Conservation (phyloP, 768 basidiomycete genomes). For the Suillus luteus region DNA sequence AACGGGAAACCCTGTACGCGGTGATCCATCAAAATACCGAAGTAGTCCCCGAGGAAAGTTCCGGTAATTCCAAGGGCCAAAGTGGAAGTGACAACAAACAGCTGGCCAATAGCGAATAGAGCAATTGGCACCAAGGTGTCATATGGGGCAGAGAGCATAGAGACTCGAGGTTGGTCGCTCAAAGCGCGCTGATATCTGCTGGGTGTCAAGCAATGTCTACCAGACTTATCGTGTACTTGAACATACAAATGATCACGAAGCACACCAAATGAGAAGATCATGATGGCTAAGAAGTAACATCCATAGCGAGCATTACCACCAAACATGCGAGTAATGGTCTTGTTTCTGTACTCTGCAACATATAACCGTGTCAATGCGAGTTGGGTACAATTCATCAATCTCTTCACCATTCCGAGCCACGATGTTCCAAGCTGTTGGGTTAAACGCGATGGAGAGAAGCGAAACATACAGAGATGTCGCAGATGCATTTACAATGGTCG, state of each 20-base stretch:
- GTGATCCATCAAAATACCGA: slow-evolving; percentile 84
- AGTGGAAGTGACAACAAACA: slow-evolving; percentile 86
- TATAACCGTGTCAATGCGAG: background rate
- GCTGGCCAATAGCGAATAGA: slow-evolving; percentile 73
- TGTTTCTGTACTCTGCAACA: slow-evolving; percentile 71
- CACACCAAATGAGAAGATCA: slow-evolving; percentile 86
- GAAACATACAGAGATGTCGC: slow-evolving; percentile 67
- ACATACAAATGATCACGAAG: slow-evolving; percentile 84
- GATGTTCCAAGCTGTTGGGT: slow-evolving; percentile 95
- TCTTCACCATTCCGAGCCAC: slow-evolving; percentile 85
- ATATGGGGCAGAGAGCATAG: slow-evolving; percentile 66
- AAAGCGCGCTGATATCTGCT: slow-evolving; percentile 76
- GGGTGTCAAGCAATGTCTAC: slow-evolving; percentile 4
- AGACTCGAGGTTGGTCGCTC: slow-evolving; percentile 67
- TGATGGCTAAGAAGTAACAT: slow-evolving; percentile 82
- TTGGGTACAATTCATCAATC: background rate
- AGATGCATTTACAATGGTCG: slow-evolving; percentile 53
- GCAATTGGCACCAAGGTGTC: slow-evolving; percentile 58
- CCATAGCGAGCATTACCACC: slow-evolving; percentile 73
- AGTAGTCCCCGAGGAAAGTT: slow-evolving; percentile 86
- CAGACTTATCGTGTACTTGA: background rate
- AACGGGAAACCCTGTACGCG: slow-evolving; percentile 97
- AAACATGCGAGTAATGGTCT: slow-evolving; percentile 83
- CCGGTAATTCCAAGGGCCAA: slow-evolving; percentile 93
- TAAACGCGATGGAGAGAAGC: slow-evolving; percentile 78